Evolutionary conservation across 2,329 filamentous ascomycete genomes (phyloP), one percentile per base, ranked within the genome.

Genomic region (Fusarium vanettenii): DNA sequence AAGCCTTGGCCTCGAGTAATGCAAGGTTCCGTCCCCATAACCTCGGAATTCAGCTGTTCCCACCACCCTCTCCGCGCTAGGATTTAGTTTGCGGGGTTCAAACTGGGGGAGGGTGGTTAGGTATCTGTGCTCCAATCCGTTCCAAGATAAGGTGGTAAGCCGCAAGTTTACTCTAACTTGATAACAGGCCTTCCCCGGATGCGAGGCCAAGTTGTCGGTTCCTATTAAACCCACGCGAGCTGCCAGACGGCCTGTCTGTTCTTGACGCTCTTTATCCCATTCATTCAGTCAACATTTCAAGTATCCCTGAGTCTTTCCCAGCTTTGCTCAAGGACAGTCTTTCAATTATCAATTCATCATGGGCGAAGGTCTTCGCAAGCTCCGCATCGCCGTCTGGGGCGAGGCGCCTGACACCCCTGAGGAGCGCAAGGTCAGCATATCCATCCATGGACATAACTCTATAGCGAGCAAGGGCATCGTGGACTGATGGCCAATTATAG

Each of bases 361-460:
- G 69, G 62, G 61, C 6, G 25, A 56, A 35, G 57, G 50, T 33
- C 45, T 73, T 20, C 69, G 61, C 35, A 61, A 69, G 7, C 18
- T 73, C n/a, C 68, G 71, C 41, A 59, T 73, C 25, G 61, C 69
- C n/a, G 62, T 73, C 27, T 73, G 71, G 71, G 71, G 71, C 14
- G 71, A 73, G 37, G 69, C 71, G 18, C 69, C 71, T 10, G 69
- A 71, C 14, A 55, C 60, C 27, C 56, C 64, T 18, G 71, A 71
- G 50, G 71, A 73, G n/a, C 57, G 64, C 8, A 71, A 71, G 65
- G 71, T 73, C 16, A 35, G 62, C 10, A 48, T 22, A 48, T 16
- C 22, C 13, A 9, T 16, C 31, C 4, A 18, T 22, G 3, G n/a
- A 14, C 20, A n/a, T 1, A 31, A 13, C 2, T 55, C 11, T 14